Percentiles rank a stretch among this genome's conserved stretches.
These are phyloP conservation scores for Echinosophora koreensis DNA, from an alignment of 306 rosid genomes.

Conservation along the genomic window DNA sequence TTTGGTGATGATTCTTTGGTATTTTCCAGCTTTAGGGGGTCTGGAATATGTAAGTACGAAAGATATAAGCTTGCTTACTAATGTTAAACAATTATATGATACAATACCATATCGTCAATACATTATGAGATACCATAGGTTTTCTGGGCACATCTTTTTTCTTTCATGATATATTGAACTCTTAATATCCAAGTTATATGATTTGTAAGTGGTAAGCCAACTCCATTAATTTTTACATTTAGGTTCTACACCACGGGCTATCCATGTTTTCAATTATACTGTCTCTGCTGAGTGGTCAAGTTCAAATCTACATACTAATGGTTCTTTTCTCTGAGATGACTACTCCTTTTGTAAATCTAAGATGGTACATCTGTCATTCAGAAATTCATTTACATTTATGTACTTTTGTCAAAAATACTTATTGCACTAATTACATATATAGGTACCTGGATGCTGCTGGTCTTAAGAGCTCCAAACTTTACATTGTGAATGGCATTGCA, in stretches of 20 bases:
- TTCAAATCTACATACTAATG: conserved; percentile 73
- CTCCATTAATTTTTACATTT: conserved; percentile 36
- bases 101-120: background rate
- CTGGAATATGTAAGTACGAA: conserved; percentile 73
- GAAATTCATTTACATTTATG: conserved; percentile 18
- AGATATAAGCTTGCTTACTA: conserved; percentile 26
- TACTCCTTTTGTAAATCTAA: conserved; percentile 78
- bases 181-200: background rate
- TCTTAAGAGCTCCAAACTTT: conserved; percentile 64
- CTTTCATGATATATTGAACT: conserved; percentile 1
- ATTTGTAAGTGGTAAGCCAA: conserved; percentile 17
- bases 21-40: conserved; percentile 82
- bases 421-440: conserved; percentile 40
- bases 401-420: conserved; percentile 38
- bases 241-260: conserved; percentile 80
- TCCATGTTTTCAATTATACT: conserved; percentile 71
- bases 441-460: conserved; percentile 85
- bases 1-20: conserved; percentile 77
- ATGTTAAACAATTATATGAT: background rate
- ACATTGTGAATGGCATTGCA: conserved; percentile 67
- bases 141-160: background rate
- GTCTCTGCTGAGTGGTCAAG: conserved; percentile 71
- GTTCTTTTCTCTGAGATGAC: conserved; percentile 81
- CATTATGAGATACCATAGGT: background rate
- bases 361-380: conserved; percentile 64